phyloP scores from a whole-genome alignment of 1,284 basidiomycete genomes.

The Sporisorium sorghi region DNA sequence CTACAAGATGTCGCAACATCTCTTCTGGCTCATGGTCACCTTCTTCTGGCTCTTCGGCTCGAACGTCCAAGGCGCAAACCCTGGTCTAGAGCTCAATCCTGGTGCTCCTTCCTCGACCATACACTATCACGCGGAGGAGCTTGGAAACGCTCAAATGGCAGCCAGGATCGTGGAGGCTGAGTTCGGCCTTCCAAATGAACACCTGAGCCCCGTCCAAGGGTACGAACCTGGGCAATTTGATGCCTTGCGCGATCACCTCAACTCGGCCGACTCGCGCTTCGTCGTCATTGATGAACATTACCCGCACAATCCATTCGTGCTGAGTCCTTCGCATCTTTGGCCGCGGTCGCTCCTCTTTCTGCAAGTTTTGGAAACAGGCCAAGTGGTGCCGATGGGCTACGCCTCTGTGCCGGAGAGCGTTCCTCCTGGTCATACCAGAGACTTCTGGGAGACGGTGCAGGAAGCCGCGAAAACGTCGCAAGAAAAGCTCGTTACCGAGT shows the following conservation, averaged over 20 bases:
- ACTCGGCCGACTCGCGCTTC: neutral
- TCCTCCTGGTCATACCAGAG: constrained; percentile 10
- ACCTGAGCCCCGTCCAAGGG: constrained; percentile 9
- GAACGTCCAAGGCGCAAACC: neutral
- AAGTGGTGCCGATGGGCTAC: constrained; percentile 8
- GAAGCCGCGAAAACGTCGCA: constrained; percentile 2
- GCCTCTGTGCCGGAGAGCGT: constrained; percentile 13
- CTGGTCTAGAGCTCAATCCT: neutral
- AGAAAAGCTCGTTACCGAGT: neutral
- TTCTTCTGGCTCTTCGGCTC: neutral
- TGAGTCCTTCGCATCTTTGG: neutral
- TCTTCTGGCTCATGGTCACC: neutral
- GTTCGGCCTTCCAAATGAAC: neutral
- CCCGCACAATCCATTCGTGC: neutral
- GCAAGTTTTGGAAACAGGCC: neutral
- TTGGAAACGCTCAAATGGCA: neutral
- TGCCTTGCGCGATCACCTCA: neutral
- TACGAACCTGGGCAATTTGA: neutral
- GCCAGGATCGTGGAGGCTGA: neutral
- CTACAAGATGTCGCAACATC: neutral
- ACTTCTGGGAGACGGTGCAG: constrained; percentile 10
- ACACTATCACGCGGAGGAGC: neutral
- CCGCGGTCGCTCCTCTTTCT: constrained; percentile 2
- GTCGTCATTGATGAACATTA: neutral
- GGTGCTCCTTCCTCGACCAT: neutral